These are phyloP conservation scores for Emergomyces orientalis DNA, from an alignment of 2,329 filamentous ascomycete genomes.

Conservation along the genomic window DNA sequence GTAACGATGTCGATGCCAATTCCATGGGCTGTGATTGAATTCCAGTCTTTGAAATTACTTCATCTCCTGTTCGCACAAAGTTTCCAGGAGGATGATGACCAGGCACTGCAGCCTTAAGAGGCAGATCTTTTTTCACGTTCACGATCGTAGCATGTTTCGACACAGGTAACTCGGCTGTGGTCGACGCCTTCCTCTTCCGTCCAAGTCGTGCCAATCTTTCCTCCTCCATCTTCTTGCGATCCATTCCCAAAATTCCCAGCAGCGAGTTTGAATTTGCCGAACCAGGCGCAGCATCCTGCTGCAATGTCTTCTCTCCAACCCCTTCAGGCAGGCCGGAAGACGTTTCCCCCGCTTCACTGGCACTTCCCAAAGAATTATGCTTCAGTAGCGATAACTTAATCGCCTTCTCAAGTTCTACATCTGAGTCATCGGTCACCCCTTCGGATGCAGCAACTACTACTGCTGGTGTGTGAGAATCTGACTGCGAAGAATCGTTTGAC, in stretches of 20 bases:
- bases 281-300: neutral
- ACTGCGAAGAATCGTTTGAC: conserved; percentile 2
- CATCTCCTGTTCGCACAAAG: neutral
- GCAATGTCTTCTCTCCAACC: conserved; percentile 12
- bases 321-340: neutral
- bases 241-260: conserved; percentile 45
- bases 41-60: neutral
- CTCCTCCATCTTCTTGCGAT: conserved; percentile 76
- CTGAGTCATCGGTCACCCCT: neutral
- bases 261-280: neutral
- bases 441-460: neutral
- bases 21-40: neutral
- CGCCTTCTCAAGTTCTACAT: conserved; percentile 17
- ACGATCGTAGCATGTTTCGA: conserved; percentile 12
- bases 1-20: conserved; percentile 16
- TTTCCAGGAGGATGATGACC: neutral
- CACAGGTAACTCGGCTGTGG: conserved; percentile 26
- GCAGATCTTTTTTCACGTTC: neutral
- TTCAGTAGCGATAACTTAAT: conserved; percentile 24
- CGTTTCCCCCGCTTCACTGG: neutral
- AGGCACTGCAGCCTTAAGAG: neutral
- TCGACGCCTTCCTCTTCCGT: conserved; percentile 49
- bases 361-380: conserved; percentile 3
- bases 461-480: conserved; percentile 8
- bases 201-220: conserved; percentile 62